Evolutionary conservation across 345 rosid genomes (phyloP), one percentile per base, ranked within the genome.

Genomic region (Hibiscus mutabilis): DNA sequence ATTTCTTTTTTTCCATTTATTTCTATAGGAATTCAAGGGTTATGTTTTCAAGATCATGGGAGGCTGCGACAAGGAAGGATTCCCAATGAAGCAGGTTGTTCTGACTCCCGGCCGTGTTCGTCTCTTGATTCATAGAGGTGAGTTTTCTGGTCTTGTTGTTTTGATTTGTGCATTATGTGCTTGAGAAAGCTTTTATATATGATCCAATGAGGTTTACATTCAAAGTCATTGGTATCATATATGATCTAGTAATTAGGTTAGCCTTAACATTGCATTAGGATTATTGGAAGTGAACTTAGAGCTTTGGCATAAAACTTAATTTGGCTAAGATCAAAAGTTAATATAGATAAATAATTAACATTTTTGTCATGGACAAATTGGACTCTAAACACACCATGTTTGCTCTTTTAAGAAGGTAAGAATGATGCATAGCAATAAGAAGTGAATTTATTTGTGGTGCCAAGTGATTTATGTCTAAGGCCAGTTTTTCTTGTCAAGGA

Each of bases 71-170:
- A 84, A 87, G 74, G 88, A 87, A 74, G 91, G 91, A 10, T 87
- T 87, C 47, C 91, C 91, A 27, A 83, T 84, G 88, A 84, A 86
- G 85, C 91, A 86, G 81, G 91, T 88, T 64, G 91, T 86, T 46
- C 71, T 86, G 46, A 83, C 91, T 53, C 81, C 86, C 37, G 88
- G 88, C 24, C 87, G 91, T 72, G 91, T 86, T 63, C 84, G 81
- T 58, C 86, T 87, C 71, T 82, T 89, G 83, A 90, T 89, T 68
- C 84, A 86, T 65, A 71, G 89, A 83, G 90, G 92, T 83, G 12
- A 55, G 77, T 66, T 6, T 4, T 19, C 29, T 66, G 6, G 25
- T 18, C 21, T n/a, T 0, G 22, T 62, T 31, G 4, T 11, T 62
- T n/a, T 19, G 52, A 4, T 13, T 65, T 46, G 2, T 64, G 52